These are phyloP conservation scores for Tulasnella sp. DNA, from an alignment of 768 basidiomycete species.

Conservation along the genomic window DNA sequence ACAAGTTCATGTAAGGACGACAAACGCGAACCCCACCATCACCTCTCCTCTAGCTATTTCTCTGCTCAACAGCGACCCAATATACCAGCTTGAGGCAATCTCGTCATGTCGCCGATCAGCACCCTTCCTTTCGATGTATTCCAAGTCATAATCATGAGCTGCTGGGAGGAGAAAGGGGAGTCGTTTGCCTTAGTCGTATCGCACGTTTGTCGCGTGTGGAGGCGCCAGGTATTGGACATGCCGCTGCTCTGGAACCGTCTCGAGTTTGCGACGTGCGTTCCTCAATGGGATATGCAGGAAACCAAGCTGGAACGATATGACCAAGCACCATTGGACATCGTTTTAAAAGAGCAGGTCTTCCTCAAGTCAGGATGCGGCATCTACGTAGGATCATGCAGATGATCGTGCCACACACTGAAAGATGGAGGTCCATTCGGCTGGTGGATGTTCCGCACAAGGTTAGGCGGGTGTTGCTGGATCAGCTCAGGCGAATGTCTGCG, in stretches of 20 bases:
- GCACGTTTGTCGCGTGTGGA: not conserved
- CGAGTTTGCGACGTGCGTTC: not conserved
- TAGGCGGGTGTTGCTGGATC: not conserved
- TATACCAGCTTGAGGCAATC: not conserved
- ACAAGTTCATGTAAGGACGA: too few relatives aligned
- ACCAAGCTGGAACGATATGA: not conserved
- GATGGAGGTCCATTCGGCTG: not conserved
- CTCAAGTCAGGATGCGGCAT: not conserved
- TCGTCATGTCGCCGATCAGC: not conserved
- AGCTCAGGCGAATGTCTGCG: not conserved
- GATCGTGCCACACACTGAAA: not conserved
- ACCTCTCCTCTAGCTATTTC: too few relatives aligned
- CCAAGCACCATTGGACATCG: not conserved
- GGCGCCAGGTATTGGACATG: not conserved
- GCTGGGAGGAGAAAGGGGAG: not conserved
- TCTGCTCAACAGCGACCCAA: not conserved
- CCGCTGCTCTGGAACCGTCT: not conserved
- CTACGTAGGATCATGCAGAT: not conserved
- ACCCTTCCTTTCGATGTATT: too few relatives aligned
- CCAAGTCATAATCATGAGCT: not conserved
- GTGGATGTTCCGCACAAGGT: conserved; percentile 9
- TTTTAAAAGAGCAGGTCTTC: not conserved
- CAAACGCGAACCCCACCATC: too few relatives aligned
- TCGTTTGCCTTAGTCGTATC: not conserved
- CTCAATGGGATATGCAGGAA: not conserved